Evolutionary conservation across 164 flowering plant genomes (phyloP).

Genomic region (Magnolia changhungtana): DNA sequence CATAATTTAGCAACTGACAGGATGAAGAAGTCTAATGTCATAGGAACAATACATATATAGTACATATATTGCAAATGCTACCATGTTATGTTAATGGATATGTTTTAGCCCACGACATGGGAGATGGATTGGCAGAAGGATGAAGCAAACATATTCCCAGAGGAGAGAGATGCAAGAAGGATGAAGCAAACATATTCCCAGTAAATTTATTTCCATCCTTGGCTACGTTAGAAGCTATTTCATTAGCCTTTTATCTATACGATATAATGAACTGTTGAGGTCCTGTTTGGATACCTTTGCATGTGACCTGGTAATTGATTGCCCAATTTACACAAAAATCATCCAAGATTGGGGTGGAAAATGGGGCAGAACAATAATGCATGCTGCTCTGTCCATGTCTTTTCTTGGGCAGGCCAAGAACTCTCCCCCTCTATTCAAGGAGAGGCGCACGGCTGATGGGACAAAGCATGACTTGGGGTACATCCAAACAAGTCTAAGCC

Average conservation of each 20-base stretch:
- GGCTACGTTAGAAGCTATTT: too few relatives aligned
- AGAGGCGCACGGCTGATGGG: background rate
- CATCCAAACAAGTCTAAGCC: background rate
- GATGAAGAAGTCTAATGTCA: too few relatives aligned
- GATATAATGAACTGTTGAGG: background rate
- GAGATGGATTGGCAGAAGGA: too few relatives aligned
- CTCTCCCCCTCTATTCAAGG: background rate
- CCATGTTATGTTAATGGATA: too few relatives aligned
- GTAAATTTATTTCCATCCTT: too few relatives aligned
- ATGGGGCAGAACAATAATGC: background rate
- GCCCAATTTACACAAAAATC: background rate
- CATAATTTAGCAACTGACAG: too few relatives aligned
- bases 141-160: background rate
- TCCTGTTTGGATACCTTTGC: background rate
- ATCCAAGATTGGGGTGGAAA: background rate
- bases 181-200: background rate
- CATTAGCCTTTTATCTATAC: too few relatives aligned
- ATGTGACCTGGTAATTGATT: background rate
- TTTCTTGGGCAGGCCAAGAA: background rate
- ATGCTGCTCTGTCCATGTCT: background rate
- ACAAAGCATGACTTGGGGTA: background rate
- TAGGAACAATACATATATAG: too few relatives aligned
- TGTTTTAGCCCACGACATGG: too few relatives aligned
- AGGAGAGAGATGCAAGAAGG: background rate
- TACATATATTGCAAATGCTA: too few relatives aligned